Evolutionary conservation across 2,329 filamentous ascomycete genomes (phyloP), one percentile per base, ranked within the genome.

Genomic region (Camptophora hylomeconis): DNA sequence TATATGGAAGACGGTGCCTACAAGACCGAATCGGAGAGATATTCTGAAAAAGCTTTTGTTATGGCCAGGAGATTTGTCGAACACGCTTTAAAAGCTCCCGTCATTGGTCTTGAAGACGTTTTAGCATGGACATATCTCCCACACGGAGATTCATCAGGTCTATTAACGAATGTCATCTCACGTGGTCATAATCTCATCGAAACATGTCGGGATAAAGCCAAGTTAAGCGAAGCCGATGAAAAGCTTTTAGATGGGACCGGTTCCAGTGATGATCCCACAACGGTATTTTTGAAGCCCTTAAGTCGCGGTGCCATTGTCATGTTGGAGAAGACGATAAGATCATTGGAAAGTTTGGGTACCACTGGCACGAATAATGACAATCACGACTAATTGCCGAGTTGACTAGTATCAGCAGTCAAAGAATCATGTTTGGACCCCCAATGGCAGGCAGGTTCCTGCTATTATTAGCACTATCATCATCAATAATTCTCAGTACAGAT

Each of bases 41-140:
- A 72, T 35, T 65, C 58, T 0, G 67, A 72, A 38, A 63, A 63
- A 27, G 60, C 63, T 2, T 69, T 66, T 34, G 60, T 71, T 29
- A 56, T 65, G 29, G 57, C 64, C 0, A 51, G 65, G 7, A 58
- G 49, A 1, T 72, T 70, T 41, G 63, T 70, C 26, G 52, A 60
- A 17, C 52, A 58, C 26, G 60, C 60, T 3, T 46, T 70, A 0
- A 48, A 48, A 12, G 44, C 56, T 7, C 48, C 52, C 0, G 46
- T 65, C 2, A 39, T 39, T 4, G 67, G 63, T 0, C 51, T 74
- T 22, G 54, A 59, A 20, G 56, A 67, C 18, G 58, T 71, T n/a
- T 42, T 75, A 11, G 40, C 51, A 1, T 72, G 62, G 54, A 42
- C 69, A 3, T 75, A 74, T 39, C 43, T 58, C 18, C 45, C 31